Conservation (phyloP, 1,284 basidiomycete species). For the Thecaphora frezii region DNA sequence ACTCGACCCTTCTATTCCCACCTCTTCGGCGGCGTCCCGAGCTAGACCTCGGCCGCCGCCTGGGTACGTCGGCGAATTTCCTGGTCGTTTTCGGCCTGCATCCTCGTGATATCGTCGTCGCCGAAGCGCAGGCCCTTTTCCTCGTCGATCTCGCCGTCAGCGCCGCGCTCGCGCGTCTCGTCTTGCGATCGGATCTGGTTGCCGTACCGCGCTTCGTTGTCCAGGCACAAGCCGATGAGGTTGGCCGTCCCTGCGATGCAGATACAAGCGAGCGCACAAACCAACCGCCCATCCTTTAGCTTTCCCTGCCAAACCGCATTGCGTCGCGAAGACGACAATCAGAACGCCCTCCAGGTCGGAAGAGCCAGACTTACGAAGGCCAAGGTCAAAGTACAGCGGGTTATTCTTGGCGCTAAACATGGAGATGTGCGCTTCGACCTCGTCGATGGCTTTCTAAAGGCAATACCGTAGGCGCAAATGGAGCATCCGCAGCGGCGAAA, state of each 20-base stretch:
- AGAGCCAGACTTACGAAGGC: conserved; percentile 59
- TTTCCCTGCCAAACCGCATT: too few relatives aligned
- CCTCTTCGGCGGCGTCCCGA: too few relatives aligned
- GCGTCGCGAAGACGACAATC: conserved; percentile 1
- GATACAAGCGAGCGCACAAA: too few relatives aligned
- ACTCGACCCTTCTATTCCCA: too few relatives aligned
- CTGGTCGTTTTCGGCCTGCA: conserved; percentile 1
- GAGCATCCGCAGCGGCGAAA: too few relatives aligned
- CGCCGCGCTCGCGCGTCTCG: conserved; percentile 1
- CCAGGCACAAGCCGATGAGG: conserved; percentile 25
- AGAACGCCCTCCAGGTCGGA: neutral
- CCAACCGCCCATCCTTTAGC: neutral
- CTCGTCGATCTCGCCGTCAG: conserved; percentile 21
- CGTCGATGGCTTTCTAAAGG: conserved; percentile 68
- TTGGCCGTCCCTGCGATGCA: neutral
- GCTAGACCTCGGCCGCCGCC: neutral
- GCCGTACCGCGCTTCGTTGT: conserved; percentile 30
- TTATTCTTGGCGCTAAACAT: conserved; percentile 85
- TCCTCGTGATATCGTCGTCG: conserved; percentile 21
- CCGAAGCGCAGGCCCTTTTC: conserved; percentile 23
- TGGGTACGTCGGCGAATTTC: neutral
- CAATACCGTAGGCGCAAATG: neutral
- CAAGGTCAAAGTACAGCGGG: conserved; percentile 84
- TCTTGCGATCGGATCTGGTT: conserved; percentile 25
- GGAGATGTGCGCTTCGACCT: conserved; percentile 81